phyloP scores from a whole-genome alignment of 176 grass and related monocot species.

The Cymbopogon citratus region DNA sequence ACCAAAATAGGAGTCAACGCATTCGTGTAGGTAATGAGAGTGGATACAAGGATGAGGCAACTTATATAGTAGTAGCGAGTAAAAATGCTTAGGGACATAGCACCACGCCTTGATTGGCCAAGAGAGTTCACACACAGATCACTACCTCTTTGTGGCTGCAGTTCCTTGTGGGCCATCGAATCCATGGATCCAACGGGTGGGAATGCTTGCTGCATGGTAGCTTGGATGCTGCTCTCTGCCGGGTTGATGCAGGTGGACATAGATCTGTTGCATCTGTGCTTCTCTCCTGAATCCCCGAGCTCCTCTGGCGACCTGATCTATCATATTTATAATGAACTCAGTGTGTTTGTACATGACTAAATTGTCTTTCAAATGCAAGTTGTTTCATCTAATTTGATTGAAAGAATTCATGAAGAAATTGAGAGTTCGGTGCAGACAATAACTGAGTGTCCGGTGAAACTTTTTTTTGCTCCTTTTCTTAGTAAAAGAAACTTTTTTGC shows the following conservation, averaged over 20 bases:
- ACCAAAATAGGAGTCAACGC: not conserved
- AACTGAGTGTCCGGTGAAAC: too few relatives aligned
- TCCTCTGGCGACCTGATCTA: not conserved
- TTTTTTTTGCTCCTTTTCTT: too few relatives aligned
- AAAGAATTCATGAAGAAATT: not conserved
- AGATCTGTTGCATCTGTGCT: not conserved
- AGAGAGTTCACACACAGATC: too few relatives aligned
- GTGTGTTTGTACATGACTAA: not conserved
- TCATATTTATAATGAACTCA: not conserved
- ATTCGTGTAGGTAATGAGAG: not conserved
- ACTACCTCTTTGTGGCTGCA: too few relatives aligned
- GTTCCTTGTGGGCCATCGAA: too few relatives aligned
- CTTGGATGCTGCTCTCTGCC: too few relatives aligned
- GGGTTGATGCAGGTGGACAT: not conserved
- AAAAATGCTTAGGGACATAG: too few relatives aligned
- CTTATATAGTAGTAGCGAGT: too few relatives aligned
- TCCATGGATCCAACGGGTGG: too few relatives aligned
- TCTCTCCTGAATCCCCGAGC: constrained; percentile 12
- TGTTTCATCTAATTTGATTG: not conserved
- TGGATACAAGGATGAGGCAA: too few relatives aligned
- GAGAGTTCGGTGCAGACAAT: not conserved
- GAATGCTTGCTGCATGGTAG: not conserved
- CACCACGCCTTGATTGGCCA: too few relatives aligned
- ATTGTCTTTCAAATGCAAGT: constrained; percentile 16
- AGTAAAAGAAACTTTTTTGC: too few relatives aligned